Conservation (phyloP, 352 stramenopile species). For the Globisporangium spinosum region DNA sequence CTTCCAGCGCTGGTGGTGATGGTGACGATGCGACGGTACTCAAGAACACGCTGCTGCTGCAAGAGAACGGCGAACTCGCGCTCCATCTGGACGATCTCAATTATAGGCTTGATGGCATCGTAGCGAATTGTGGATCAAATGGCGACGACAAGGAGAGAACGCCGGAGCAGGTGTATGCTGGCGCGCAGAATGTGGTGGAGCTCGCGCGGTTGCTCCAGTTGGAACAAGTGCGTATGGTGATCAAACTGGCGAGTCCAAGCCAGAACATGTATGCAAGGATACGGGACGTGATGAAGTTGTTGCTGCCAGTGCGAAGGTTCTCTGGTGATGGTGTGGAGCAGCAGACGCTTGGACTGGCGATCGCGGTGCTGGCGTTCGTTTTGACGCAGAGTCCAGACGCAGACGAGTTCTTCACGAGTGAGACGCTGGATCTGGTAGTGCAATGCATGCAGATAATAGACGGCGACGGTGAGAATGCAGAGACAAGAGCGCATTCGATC, state of each 20-base stretch:
- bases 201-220: slow-evolving; percentile 34
- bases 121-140: slow-evolving; percentile 15
- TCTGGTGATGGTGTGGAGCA: not conserved
- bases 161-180: slow-evolving; percentile 9
- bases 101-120: slow-evolving; percentile 59
- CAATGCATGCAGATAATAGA: not conserved
- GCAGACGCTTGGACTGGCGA: slow-evolving; percentile 21
- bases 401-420: slow-evolving; percentile 32
- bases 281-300: slow-evolving; percentile 28
- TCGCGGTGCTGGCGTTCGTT: slow-evolving; percentile 38
- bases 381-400: slow-evolving; percentile 30
- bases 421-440: slow-evolving; percentile 34
- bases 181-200: slow-evolving; percentile 34
- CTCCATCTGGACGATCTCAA: slow-evolving; percentile 48
- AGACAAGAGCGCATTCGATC: not conserved
- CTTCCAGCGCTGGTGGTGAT: not conserved
- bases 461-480: not conserved
- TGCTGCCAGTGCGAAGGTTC: slow-evolving; percentile 9
- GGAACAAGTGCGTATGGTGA: slow-evolving; percentile 26
- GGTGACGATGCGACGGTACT: slow-evolving; percentile 19
- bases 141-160: slow-evolving; percentile 4
- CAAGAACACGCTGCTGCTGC: slow-evolving; percentile 51
- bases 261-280: slow-evolving; percentile 24
- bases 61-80: slow-evolving; percentile 53
- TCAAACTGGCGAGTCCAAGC: slow-evolving; percentile 31